Percentiles rank a stretch among this genome's conserved stretches.
Evolutionary conservation across 257 asterid species (phyloP).

Genomic region (Leptodermis oblonga): DNA sequence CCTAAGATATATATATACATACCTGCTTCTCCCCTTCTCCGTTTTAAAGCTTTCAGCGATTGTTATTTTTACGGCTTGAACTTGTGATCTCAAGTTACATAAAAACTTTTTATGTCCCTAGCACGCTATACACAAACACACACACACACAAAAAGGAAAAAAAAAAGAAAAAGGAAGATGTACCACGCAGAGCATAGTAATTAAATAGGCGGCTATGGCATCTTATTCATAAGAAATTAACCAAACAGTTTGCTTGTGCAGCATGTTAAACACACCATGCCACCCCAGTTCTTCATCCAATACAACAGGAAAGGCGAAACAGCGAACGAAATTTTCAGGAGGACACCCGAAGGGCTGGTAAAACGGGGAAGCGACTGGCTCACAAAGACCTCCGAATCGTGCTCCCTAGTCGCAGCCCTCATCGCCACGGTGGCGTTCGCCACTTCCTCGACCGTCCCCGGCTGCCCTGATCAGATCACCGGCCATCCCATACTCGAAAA

Average conservation of each 20-base stretch:
- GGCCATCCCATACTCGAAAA: slow-evolving; percentile 38
- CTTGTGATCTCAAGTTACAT: too few species aligned
- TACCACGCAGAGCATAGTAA: too few species aligned
- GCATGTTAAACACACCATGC: slow-evolving; percentile 46
- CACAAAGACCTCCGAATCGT: slow-evolving; percentile 56
- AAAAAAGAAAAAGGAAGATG: neutral
- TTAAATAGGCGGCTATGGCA: too few species aligned
- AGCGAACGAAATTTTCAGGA: slow-evolving; percentile 32
- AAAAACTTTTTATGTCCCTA: too few species aligned
- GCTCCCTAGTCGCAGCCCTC: slow-evolving; percentile 59
- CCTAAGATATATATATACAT: too few species aligned
- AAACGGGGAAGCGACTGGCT: slow-evolving; percentile 47
- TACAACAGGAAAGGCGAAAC: slow-evolving; percentile 37
- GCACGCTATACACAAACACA: too few species aligned
- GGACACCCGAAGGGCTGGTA: slow-evolving; percentile 27
- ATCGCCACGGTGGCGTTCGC: slow-evolving; percentile 61
- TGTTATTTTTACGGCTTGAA: too few species aligned
- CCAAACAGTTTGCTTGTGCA: slow-evolving; percentile 17
- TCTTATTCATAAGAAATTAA: neutral
- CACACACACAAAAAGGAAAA: too few species aligned
- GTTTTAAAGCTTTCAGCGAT: too few species aligned
- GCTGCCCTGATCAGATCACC: slow-evolving; percentile 29
- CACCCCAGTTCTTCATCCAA: slow-evolving; percentile 21
- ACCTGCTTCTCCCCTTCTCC: too few species aligned
- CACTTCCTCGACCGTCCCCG: slow-evolving; percentile 51